These are phyloP conservation scores for Perkinsus marinus DNA, from an alignment of 169 alveolate genomes.

Conservation along the genomic window DNA sequence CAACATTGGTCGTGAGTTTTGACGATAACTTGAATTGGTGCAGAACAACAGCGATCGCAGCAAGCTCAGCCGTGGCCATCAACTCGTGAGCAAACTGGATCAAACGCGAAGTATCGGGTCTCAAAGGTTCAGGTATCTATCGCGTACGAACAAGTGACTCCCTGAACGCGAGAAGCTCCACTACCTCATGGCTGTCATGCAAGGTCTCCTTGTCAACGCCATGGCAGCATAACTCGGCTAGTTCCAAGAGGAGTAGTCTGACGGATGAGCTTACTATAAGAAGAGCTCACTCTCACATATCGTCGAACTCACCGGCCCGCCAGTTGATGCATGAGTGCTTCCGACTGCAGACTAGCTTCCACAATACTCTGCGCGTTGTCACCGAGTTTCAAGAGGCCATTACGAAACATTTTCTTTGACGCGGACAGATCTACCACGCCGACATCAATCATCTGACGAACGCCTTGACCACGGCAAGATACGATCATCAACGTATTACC, in stretches of 20 bases:
- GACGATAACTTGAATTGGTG: background rate
- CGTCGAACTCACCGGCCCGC: background rate
- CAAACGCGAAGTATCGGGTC: background rate
- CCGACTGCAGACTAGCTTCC: background rate
- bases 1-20: background rate
- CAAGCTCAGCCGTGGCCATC: background rate
- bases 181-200: background rate
- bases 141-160: background rate
- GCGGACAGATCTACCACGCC: background rate
- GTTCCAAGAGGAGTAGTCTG: background rate
- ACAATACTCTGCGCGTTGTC: background rate
- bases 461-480: background rate
- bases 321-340: background rate
- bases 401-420: background rate
- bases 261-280: background rate
- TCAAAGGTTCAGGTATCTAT: background rate
- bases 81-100: background rate
- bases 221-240: background rate
- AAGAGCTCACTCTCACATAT: background rate
- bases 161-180: background rate
- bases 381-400: background rate
- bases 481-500: background rate
- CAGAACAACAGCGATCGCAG: background rate
- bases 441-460: background rate
- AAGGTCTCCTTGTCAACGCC: background rate